Base-by-base conservation (phyloP, 495 filamentous ascomycete species). In the Tuber magnatum region DNA sequence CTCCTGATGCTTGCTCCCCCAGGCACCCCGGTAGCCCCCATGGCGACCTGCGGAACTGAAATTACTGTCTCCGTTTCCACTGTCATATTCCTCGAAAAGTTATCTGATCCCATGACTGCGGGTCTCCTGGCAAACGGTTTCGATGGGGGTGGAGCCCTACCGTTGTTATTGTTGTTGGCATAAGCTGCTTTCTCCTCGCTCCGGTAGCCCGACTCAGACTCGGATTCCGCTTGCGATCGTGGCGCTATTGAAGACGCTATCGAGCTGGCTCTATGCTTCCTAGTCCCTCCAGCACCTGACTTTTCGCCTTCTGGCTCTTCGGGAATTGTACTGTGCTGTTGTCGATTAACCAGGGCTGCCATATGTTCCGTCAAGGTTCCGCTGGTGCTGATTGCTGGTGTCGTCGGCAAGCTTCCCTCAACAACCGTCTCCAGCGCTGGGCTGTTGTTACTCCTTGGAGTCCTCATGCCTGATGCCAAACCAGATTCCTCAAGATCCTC, bases 11-110 rank as follows among this genome's bases (percentile, higher is more conserved):
- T 97, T 28, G 87, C 85, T 40, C 87, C 87, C 77, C 91, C 89
- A 61, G 91, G 88, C 39, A 89, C 89, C 8, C 88, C 85, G 22
- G 87, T 91, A 40, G 91, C 88, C 39, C 90, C 90, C 43, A 96
- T 83, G 20, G 92, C 91, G n/a, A 96, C 90, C 80, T 96, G 94
- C 9, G 93, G 93, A 46, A 97, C 92, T 24, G 95, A 94, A 46
- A 88, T 92, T 70, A 99, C 96, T 7, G 93, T 96, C 85, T 99
- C 95, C 6, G 95, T 98, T 84, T 99, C 95, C 20, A 99, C 94
- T 51, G 92, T 97, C 95, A 99, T 99, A 78, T 93, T 97, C 80
- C 91, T 90, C 43, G 92, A 88, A 22, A 93, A 91, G 16, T 89
- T 90, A 81, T 97, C 94, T 40, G 75, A 79, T 51, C 81, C 81